phyloP scores from a whole-genome alignment of 1,139 yeast species.

The Pichia kudriavzevii region DNA sequence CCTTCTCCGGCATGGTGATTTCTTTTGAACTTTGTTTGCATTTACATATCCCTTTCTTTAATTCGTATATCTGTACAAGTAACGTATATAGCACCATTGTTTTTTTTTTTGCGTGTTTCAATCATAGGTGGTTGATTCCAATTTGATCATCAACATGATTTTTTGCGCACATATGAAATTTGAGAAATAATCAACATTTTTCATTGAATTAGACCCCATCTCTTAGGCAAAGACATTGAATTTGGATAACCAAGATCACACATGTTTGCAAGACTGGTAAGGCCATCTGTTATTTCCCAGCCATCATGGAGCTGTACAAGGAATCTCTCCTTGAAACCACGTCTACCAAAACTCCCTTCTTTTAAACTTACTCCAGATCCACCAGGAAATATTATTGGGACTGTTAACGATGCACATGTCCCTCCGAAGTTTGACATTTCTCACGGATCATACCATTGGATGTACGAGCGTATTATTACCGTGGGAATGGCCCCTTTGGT shows the following conservation, averaged over 20 bases:
- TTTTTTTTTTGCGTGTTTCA: too few relatives aligned
- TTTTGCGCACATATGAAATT: too few relatives aligned
- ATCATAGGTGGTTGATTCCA: too few relatives aligned
- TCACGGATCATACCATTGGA: constrained; percentile 73
- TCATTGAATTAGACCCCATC: too few relatives aligned
- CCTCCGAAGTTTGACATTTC: constrained; percentile 47
- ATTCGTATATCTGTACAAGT: too few relatives aligned
- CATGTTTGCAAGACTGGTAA: constrained; percentile 4
- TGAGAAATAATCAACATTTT: too few relatives aligned
- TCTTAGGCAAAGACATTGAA: too few relatives aligned
- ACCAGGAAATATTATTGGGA: constrained; percentile 62
- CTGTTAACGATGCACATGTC: constrained; percentile 66
- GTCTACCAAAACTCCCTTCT: constrained; percentile 15
- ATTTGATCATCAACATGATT: neutral
- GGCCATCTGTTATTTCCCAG: constrained; percentile 7
- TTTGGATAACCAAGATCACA: too few relatives aligned
- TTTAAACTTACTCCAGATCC: constrained; percentile 26
- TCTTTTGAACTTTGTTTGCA: neutral
- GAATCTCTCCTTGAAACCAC: constrained; percentile 14
- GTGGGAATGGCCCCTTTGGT: constrained; percentile 57
- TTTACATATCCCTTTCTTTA: too few relatives aligned
- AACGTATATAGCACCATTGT: too few relatives aligned
- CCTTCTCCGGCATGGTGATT: constrained; percentile 12
- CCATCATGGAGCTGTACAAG: constrained; percentile 3
- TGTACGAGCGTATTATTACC: constrained; percentile 53